Base-by-base conservation (phyloP, 1,284 basidiomycete species). In the Pisolithus thermaeus region DNA sequence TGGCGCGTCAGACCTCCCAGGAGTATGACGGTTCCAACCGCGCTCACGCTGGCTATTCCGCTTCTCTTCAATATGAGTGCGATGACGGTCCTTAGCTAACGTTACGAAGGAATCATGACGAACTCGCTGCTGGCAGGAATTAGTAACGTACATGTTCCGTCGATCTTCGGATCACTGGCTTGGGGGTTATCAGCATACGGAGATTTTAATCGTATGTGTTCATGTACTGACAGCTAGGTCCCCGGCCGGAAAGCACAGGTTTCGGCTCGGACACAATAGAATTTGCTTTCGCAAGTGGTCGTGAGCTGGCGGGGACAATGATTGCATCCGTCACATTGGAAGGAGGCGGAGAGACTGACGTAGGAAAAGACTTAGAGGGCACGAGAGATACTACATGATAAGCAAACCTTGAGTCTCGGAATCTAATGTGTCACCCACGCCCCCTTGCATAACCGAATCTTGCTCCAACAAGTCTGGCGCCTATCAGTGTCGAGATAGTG, bases 401-500 rank as follows among this genome's bases (percentile, higher is more conserved):
- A 51, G 30, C 47, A 46, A 53, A 65, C 65, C 63, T 62, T 68
- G 65, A 36, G 35, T 64, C 37, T 66, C 67, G 9, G 67, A 70
- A 57, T 75, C 81, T 46, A 81, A 77, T 49, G 78, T 61, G 14
- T 72, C 78, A 37, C 78, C 73, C 62, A 89, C 77, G n/a, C 73
- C 79, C 45, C 78, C 73, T 50, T 81, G 81, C 86, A 89, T 88
- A 59, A 84, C 83, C 2, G 84, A 84, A 59, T 88, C 82, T 49
- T 80, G 75, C n/a, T 85, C 84, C 54, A 89, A 64, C 14, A 89
- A 73, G 68, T 89, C 85, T 88, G 52, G 36, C 38, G 32, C 30
- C 11, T 23, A 32, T 65, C 25, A 67, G 50, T 52, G 35, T 45
- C 54, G 40, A 56, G 40, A 28, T 11, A 7, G n/a, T 12, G 27